A percentile compares a stretch with the other conserved stretches of the same genome.
These are phyloP conservation scores for Linnemannia schmuckeri DNA, from an alignment of 192 early-diverging fungal species.

Conservation along the genomic window DNA sequence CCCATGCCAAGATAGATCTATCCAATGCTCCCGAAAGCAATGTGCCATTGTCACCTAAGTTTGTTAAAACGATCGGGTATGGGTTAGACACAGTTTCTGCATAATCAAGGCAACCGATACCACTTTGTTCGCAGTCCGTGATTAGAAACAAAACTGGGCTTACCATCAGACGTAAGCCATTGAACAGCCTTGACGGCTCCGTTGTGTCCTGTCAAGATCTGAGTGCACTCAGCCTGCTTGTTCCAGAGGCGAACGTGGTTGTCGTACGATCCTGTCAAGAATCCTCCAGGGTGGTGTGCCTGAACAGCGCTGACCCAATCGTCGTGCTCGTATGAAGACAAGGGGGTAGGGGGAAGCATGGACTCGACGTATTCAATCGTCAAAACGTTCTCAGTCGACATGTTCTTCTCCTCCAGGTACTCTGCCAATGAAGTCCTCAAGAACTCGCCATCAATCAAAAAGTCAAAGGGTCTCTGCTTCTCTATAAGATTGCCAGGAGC, in stretches of 20 bases:
- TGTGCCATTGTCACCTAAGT: constrained; percentile 59
- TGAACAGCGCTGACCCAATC: constrained; percentile 94
- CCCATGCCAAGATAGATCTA: constrained; percentile 77
- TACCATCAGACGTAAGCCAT: constrained; percentile 71
- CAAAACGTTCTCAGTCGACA: constrained; percentile 88
- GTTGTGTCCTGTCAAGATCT: constrained; percentile 75
- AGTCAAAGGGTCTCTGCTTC: constrained; percentile 89
- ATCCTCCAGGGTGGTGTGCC: constrained; percentile 57
- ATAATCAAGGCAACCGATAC: neutral
- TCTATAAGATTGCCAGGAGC: constrained; percentile 53
- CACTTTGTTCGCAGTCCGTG: neutral
- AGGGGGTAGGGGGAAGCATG: constrained; percentile 85
- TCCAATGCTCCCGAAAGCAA: constrained; percentile 75
- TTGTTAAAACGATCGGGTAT: neutral
- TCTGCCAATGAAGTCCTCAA: constrained; percentile 80
- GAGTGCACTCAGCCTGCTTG: constrained; percentile 75
- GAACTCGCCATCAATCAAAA: constrained; percentile 93
- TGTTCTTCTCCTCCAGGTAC: constrained; percentile 75
- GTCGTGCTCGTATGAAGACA: constrained; percentile 88
- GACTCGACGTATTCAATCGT: constrained; percentile 94
- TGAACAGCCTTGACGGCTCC: constrained; percentile 85
- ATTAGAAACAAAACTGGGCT: neutral
- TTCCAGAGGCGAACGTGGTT: constrained; percentile 88
- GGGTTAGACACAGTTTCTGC: neutral
- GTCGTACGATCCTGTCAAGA: constrained; percentile 90